phyloP scores from a whole-genome alignment of 495 filamentous ascomycete genomes.

The Aspergillus conjunctus region DNA sequence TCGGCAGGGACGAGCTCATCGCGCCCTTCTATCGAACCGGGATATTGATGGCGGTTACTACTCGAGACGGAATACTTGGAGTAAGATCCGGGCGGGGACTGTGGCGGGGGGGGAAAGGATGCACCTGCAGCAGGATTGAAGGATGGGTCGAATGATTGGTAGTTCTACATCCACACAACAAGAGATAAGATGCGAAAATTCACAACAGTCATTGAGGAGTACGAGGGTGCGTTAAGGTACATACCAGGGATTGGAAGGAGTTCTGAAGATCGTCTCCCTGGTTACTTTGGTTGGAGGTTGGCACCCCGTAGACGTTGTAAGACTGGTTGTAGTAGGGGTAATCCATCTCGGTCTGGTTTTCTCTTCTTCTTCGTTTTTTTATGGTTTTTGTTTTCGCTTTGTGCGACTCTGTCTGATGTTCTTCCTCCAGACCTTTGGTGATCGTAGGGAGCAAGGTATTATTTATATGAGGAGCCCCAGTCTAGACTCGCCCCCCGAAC shows the following conservation, averaged over 20 bases:
- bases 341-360: slow-evolving; percentile 34
- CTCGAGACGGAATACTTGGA: slow-evolving; percentile 42
- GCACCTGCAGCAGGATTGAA: slow-evolving; percentile 27
- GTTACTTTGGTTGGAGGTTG: slow-evolving; percentile 40
- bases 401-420: neutral
- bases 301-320: slow-evolving; percentile 46
- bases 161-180: slow-evolving; percentile 26
- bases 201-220: no score
- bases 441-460: neutral
- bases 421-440: no score
- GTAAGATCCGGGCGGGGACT: slow-evolving; percentile 51
- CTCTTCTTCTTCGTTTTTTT: neutral
- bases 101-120: slow-evolving; percentile 39
- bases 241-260: slow-evolving; percentile 34
- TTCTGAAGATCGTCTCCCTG: slow-evolving; percentile 34
- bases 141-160: slow-evolving; percentile 43
- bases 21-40: slow-evolving; percentile 37
- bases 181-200: no score
- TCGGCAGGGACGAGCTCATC: slow-evolving; percentile 32
- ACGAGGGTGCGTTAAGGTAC: neutral
- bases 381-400: neutral
- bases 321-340: slow-evolving; percentile 42
- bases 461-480: neutral
- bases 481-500: neutral
- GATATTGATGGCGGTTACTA: slow-evolving; percentile 32